These are phyloP conservation scores for Physcomitrium patens DNA, from an alignment of 225 moss, liverwort and hornwort genomes.

Conservation along the genomic window DNA sequence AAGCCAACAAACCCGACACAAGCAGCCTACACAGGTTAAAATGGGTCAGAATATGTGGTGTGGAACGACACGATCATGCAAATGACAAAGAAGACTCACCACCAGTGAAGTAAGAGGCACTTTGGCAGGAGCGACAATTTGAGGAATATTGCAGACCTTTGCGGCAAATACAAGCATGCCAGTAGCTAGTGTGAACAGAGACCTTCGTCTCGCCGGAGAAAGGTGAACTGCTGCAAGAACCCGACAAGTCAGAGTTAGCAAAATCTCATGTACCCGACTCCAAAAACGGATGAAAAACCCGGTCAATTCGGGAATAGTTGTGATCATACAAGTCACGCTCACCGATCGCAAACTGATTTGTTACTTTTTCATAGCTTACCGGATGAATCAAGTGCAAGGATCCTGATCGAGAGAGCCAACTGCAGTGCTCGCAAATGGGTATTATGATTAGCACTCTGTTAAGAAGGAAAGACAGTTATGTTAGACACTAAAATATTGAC, in stretches of 20 bases:
- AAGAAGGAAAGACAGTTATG: neutral
- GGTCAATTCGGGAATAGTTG: neutral
- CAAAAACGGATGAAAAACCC: neutral
- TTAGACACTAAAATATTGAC: neutral
- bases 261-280: neutral
- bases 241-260: constrained; percentile 21
- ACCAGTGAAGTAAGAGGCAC: constrained; percentile 72
- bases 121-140: constrained; percentile 81
- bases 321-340: neutral
- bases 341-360: neutral
- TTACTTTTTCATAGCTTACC: constrained; percentile 45
- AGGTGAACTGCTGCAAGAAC: constrained; percentile 55
- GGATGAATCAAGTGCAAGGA: constrained; percentile 68
- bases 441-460: constrained; percentile 74
- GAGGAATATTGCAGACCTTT: constrained; percentile 78
- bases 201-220: constrained; percentile 84
- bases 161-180: constrained; percentile 96
- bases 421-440: constrained; percentile 87
- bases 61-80: neutral
- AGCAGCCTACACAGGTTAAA: neutral
- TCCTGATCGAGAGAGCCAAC: constrained; percentile 83
- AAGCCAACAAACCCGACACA: neutral
- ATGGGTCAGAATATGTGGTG: neutral
- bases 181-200: constrained; percentile 86
- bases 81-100: constrained; percentile 43